phyloP scores from a whole-genome alignment of 1,139 yeast genomes.

The Williopsis jadinii region DNA sequence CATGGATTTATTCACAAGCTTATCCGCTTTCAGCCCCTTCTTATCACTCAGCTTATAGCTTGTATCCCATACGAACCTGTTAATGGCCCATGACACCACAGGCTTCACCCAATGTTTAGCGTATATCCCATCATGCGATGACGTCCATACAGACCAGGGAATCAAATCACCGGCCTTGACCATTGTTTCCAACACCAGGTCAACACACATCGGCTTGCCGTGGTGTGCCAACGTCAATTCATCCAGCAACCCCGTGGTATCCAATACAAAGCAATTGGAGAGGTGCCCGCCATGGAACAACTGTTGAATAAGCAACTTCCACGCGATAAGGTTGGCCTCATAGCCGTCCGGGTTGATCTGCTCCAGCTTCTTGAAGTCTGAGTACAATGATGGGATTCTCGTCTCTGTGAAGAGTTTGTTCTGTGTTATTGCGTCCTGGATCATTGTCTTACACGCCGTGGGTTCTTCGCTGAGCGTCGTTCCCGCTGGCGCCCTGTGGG shows the following conservation, averaged over 20 bases:
- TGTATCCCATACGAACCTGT: constrained; percentile 16
- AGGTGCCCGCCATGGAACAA: constrained; percentile 19
- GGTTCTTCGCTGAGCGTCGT: no score
- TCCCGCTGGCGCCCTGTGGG: no score
- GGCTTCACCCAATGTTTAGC: constrained; percentile 19
- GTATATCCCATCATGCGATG: constrained; percentile 13
- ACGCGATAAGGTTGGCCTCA: constrained; percentile 56
- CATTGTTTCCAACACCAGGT: constrained; percentile 29
- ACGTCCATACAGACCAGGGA: constrained; percentile 20
- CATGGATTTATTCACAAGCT: constrained; percentile 12
- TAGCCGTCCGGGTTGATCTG: constrained; percentile 62
- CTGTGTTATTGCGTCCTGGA: constrained; percentile 13
- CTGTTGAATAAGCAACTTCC: constrained; percentile 36
- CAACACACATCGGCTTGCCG: constrained; percentile 30
- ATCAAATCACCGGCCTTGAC: constrained; percentile 24
- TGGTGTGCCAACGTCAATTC: constrained; percentile 22
- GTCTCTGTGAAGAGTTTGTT: constrained; percentile 36
- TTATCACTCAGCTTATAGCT: constrained; percentile 16
- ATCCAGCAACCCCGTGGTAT: constrained; percentile 22
- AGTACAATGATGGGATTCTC: constrained; percentile 53
- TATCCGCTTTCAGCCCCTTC: constrained; percentile 14
- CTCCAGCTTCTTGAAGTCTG: constrained; percentile 46
- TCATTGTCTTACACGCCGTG: not conserved
- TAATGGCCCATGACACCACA: constrained; percentile 21
- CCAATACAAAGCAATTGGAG: constrained; percentile 19